These are phyloP conservation scores for Zymoseptoria crescenta DNA, from an alignment of 2,329 filamentous ascomycete species.

Conservation along the genomic window DNA sequence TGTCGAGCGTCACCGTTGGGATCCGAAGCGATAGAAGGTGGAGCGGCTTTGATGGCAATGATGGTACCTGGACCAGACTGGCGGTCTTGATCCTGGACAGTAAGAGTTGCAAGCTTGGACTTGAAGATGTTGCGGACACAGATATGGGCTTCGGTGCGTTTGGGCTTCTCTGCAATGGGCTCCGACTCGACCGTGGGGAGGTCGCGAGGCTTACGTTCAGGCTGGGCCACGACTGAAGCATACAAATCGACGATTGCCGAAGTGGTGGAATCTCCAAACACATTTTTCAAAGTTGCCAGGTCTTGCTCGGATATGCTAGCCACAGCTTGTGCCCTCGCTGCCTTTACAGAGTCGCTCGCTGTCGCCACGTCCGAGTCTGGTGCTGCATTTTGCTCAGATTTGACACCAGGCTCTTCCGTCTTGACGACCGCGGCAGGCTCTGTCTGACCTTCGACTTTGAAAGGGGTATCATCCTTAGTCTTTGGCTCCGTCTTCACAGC, in stretches of 20 bases:
- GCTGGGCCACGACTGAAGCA: conserved; percentile 45
- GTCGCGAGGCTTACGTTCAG: conserved; percentile 48
- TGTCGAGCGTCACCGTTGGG: conserved; percentile 10
- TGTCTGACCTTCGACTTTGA: not conserved
- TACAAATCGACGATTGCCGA: conserved; percentile 49
- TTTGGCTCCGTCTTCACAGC: not conserved
- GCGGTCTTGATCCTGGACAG: conserved; percentile 55
- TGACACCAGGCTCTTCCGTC: conserved; percentile 1
- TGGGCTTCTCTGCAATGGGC: conserved; percentile 52
- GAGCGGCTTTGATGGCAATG: conserved; percentile 49
- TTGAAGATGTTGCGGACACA: conserved; percentile 69
- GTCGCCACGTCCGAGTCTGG: not conserved
- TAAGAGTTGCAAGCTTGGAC: conserved; percentile 69
- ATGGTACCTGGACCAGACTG: conserved; percentile 47
- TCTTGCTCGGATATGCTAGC: conserved; percentile 33
- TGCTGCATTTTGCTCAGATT: not conserved
- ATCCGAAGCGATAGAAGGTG: conserved; percentile 21
- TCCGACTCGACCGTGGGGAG: conserved; percentile 48
- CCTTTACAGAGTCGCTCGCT: not conserved
- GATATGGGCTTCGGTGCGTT: conserved; percentile 56
- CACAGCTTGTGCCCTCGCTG: conserved; percentile 11
- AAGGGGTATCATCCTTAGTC: not conserved
- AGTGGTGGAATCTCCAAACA: conserved; percentile 47
- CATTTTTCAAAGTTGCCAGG: conserved; percentile 30
- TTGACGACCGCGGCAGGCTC: not conserved